These are phyloP conservation scores for Ustulina deusta DNA, from an alignment of 2,329 filamentous ascomycete species.

Conservation along the genomic window DNA sequence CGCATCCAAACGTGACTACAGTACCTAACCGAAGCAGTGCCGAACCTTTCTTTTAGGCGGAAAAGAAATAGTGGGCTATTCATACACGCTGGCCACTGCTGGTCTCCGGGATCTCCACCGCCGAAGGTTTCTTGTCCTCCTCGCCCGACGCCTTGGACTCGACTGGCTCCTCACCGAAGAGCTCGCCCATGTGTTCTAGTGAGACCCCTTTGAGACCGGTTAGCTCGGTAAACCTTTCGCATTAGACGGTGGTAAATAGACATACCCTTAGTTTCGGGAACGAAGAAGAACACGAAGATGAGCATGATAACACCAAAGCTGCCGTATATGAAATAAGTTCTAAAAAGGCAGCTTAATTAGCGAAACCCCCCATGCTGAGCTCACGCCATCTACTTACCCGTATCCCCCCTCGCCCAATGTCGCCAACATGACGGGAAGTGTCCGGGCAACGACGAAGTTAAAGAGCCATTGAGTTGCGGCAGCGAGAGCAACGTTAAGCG, in stretches of 20 bases:
- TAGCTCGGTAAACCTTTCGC: constrained; percentile 49
- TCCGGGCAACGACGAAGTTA: constrained; percentile 73
- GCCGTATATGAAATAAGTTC: constrained; percentile 72
- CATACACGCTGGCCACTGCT: constrained; percentile 37
- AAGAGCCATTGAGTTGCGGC: constrained; percentile 74
- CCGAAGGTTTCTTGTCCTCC: constrained; percentile 39
- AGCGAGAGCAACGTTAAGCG: constrained; percentile 68
- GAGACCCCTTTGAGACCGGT: constrained; percentile 60
- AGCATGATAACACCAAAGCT: constrained; percentile 72
- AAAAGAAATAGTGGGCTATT: constrained; percentile 17
- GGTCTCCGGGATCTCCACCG: constrained; percentile 39
- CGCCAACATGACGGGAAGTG: constrained; percentile 73
- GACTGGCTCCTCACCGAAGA: constrained; percentile 59
- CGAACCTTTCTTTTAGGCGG: neutral
- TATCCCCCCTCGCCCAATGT: constrained; percentile 53
- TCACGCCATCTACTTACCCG: constrained; percentile 50
- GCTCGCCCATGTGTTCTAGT: constrained; percentile 70
- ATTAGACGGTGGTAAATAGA: neutral
- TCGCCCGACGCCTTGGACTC: constrained; percentile 37
- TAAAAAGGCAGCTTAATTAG: constrained; percentile 33
- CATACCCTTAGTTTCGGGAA: constrained; percentile 55
- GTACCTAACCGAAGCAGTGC: constrained; percentile 9
- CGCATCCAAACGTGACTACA: constrained; percentile 1
- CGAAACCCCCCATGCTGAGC: neutral
- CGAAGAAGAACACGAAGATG: constrained; percentile 70